Conservation (phyloP, 139 green algal species). For the Haematococcus sp. region DNA sequence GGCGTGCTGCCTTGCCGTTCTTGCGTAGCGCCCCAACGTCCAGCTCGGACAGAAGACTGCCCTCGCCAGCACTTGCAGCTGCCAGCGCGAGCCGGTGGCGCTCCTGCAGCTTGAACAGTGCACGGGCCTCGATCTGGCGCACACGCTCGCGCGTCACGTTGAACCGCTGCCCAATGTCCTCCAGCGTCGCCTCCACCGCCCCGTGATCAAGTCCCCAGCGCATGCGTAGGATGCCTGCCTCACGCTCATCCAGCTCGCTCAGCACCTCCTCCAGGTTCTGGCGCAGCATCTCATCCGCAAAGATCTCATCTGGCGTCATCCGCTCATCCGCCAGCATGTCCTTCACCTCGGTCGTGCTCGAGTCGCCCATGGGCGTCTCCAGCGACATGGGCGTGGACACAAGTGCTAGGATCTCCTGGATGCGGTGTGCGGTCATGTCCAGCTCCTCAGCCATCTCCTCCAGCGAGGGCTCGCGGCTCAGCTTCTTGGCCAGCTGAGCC, state of each 20-base stretch:
- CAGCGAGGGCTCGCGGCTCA: conserved; percentile 31
- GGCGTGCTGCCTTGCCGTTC: conserved; percentile 21
- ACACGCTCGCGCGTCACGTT: conserved; percentile 95
- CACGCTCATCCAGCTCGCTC: conserved; percentile 59
- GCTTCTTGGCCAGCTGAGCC: conserved; percentile 32
- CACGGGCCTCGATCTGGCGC: conserved; percentile 95
- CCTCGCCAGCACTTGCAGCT: not conserved
- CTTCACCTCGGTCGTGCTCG: conserved; percentile 26
- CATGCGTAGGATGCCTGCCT: conserved; percentile 83
- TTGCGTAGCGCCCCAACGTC: conserved; percentile 3
- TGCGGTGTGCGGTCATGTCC: conserved; percentile 34
- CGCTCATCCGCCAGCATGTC: conserved; percentile 16
- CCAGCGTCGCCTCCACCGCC: conserved; percentile 71
- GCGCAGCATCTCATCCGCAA: conserved; percentile 18
- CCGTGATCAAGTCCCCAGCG: conserved; percentile 87
- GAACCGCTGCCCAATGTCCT: conserved; percentile 76
- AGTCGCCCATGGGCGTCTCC: conserved; percentile 23
- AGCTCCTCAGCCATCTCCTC: conserved; percentile 55
- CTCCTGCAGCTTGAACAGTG: conserved; percentile 76
- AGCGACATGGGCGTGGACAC: conserved; percentile 7
- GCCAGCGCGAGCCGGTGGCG: not conserved
- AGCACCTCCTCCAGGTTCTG: conserved; percentile 46
- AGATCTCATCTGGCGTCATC: conserved; percentile 11
- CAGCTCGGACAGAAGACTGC: not conserved
- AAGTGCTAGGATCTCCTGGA: conserved; percentile 1